Percentiles rank a stretch among this genome's conserved stretches.
These are phyloP conservation scores for Apiospora phragmitis DNA, from an alignment of 2,329 filamentous ascomycete genomes.

Conservation along the genomic window DNA sequence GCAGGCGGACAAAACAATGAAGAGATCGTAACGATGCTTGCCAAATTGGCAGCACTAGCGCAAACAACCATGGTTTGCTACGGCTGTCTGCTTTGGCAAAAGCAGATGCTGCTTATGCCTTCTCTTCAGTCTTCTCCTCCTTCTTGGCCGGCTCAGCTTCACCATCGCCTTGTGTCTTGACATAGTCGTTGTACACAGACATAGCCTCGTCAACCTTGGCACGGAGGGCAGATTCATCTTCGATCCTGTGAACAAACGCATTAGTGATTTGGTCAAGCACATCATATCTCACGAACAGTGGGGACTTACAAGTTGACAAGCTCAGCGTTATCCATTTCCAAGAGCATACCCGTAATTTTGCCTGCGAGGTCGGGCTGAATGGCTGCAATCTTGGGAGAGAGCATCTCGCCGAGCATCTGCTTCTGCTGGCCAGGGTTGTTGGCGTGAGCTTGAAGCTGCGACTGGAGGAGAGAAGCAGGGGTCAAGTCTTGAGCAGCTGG, in stretches of 20 bases:
- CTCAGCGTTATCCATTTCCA: constrained; percentile 98
- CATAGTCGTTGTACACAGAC: constrained; percentile 96
- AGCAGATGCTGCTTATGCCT: constrained; percentile 42
- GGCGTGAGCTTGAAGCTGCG: constrained; percentile 54
- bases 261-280: constrained; percentile 16
- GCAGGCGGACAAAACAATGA: constrained; percentile 15
- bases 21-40: constrained; percentile 17
- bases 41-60: constrained; percentile 11
- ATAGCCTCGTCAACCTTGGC: constrained; percentile 98
- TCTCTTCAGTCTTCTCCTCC: constrained; percentile 54
- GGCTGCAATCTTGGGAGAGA: constrained; percentile 97
- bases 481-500: constrained; percentile 38
- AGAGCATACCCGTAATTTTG: constrained; percentile 99
- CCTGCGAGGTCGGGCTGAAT: constrained; percentile 95
- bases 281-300: background rate
- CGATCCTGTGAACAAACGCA: constrained; percentile 60
- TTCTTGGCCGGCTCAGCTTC: constrained; percentile 46
- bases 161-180: constrained; percentile 71
- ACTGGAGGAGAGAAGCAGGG: constrained; percentile 50
- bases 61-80: background rate
- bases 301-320: constrained; percentile 87
- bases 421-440: constrained; percentile 78
- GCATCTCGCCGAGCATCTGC: constrained; percentile 95
- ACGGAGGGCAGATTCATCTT: constrained; percentile 85
- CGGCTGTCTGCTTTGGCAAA: constrained; percentile 3